Evolutionary conservation across 176 grass and related monocot genomes (phyloP).

Genomic region (Bromus sterilis): DNA sequence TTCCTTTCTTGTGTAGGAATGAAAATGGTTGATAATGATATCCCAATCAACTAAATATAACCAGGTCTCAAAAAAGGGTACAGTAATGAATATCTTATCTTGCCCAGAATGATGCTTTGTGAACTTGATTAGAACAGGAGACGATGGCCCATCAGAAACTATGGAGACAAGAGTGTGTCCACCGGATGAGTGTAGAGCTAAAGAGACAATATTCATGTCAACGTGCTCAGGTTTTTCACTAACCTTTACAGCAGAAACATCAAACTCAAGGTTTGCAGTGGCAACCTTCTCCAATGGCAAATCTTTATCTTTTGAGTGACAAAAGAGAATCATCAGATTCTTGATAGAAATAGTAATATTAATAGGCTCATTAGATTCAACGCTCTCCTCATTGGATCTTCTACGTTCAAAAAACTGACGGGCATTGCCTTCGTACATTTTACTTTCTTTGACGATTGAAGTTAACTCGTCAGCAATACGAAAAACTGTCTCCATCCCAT

Average conservation of each 20-base stretch:
- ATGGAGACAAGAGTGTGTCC: conserved; percentile 44
- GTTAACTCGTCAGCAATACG: conserved; percentile 52
- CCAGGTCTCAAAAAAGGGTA: conserved; percentile 75
- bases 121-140: conserved; percentile 60
- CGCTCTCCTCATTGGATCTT: conserved; percentile 25
- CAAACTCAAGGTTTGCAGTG: conserved; percentile 46
- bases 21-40: conserved; percentile 49
- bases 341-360: conserved; percentile 61
- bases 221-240: conserved; percentile 46
- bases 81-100: conserved; percentile 45
- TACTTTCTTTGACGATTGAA: conserved; percentile 60
- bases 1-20: conserved; percentile 37
- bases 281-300: conserved; percentile 45
- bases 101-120: conserved; percentile 23
- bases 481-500: conserved; percentile 45
- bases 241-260: conserved; percentile 59
- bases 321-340: conserved; percentile 48
- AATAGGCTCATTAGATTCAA: conserved; percentile 34
- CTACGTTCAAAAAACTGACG: conserved; percentile 52
- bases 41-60: conserved; percentile 79
- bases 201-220: conserved; percentile 40
- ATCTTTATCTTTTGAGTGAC: conserved; percentile 42
- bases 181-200: conserved; percentile 46
- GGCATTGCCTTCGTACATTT: conserved; percentile 61
- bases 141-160: conserved; percentile 38